Percentiles rank a stretch among this genome's conserved stretches.
Evolutionary conservation across 1,284 basidiomycete species (phyloP).

Genomic region (Sporisorium graminicola): DNA sequence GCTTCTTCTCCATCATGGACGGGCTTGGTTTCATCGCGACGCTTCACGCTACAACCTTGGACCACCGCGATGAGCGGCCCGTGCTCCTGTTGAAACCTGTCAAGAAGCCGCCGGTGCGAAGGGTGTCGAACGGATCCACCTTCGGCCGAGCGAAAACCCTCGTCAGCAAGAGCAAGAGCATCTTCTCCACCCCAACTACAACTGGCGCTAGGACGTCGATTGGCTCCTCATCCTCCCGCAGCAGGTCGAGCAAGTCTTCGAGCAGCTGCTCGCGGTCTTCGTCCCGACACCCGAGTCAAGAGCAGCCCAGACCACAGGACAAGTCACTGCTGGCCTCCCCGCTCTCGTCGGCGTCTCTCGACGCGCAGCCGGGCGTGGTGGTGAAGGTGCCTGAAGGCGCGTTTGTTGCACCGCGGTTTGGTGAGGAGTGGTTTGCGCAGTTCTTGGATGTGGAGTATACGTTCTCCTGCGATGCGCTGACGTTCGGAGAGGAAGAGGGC

Average conservation of each 20-base stretch:
- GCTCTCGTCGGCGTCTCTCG: not conserved
- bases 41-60: conserved; percentile 17
- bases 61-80: not conserved
- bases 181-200: conserved; percentile 15
- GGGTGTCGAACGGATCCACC: conserved; percentile 8
- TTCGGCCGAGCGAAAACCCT: conserved; percentile 13
- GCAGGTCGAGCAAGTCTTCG: not conserved
- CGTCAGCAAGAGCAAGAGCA: conserved; percentile 18
- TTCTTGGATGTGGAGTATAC: not conserved
- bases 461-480: not conserved
- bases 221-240: not conserved
- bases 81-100: conserved; percentile 12
- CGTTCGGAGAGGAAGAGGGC: not conserved
- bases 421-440: not conserved
- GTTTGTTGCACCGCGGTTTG: not conserved
- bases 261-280: not conserved
- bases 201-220: not conserved
- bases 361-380: no score
- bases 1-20: conserved; percentile 15
- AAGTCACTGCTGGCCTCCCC: not conserved
- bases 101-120: not conserved
- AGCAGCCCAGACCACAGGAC: not conserved
- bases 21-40: conserved; percentile 27
- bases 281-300: not conserved
- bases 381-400: no score